Percentiles rank a stretch among this genome's conserved stretches.
Conservation (phyloP, 352 stramenopile genomes). For the Phytophthora citrophthora region DNA sequence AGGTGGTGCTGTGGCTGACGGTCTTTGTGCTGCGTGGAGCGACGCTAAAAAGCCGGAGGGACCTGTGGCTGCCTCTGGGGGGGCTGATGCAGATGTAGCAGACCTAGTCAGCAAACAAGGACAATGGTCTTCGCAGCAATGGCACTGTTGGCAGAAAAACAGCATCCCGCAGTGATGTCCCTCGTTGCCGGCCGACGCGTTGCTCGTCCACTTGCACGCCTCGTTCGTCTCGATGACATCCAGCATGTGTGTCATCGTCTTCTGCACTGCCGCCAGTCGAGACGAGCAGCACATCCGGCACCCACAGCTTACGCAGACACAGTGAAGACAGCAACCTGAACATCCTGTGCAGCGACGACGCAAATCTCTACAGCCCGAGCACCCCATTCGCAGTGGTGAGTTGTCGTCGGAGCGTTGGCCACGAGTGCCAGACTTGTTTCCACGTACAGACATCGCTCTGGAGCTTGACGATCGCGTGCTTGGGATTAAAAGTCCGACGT, state of each 20-base stretch:
- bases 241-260: conserved; percentile 62
- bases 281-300: conserved; percentile 82
- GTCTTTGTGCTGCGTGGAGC: conserved; percentile 11
- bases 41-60: conserved; percentile 17
- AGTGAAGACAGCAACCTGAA: conserved; percentile 72
- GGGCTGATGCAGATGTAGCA: not conserved
- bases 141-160: conserved; percentile 43
- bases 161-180: conserved; percentile 45
- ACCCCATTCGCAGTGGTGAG: conserved; percentile 64
- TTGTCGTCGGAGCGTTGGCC: conserved; percentile 11
- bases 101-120: conserved; percentile 31
- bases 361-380: conserved; percentile 64
- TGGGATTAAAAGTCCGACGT: conserved; percentile 15
- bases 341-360: conserved; percentile 70
- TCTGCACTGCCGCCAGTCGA: conserved; percentile 58
- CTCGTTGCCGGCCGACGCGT: conserved; percentile 24
- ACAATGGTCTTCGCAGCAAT: conserved; percentile 52
- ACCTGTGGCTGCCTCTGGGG: not conserved
- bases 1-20: not conserved
- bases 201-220: conserved; percentile 61
- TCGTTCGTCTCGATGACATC: conserved; percentile 63
- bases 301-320: conserved; percentile 68
- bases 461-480: conserved; percentile 21
- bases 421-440: conserved; percentile 5
- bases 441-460: conserved; percentile 26